Evolutionary conservation across 2,329 filamentous ascomycete genomes (phyloP), one percentile per base, ranked within the genome.

Genomic region (Verticillium zaregamsianum): DNA sequence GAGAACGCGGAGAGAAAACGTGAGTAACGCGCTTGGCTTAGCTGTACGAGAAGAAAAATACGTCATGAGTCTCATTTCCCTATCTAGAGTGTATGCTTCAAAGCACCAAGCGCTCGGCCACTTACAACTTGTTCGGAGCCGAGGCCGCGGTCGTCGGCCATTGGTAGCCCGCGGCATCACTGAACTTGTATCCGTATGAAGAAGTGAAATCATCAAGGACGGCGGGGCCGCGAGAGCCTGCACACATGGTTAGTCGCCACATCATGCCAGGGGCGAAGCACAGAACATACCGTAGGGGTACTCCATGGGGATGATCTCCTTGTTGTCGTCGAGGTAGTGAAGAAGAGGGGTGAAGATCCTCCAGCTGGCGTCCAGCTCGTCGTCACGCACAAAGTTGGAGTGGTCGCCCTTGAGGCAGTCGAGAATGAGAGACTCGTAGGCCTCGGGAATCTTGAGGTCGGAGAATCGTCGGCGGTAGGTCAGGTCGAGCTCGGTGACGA

Each of bases 261-360:
- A 31, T 25, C 11, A 17, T 20, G 6, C 14, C 25, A 4, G 33
- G 11, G 17, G 14, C 7, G 12, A 14, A 55, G 14, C 8, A 25
- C 35, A 32, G 4, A 54, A 77, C 90, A 81, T 80, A 97, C 95
- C 95, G 75, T 99, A 99, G 68, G 96, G 94, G 80, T 99, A 99
- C 74, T 97, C 94, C 95, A 99, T 99, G 31, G 95, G 95, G 64
- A 97, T 91, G 68, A 99, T 98, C 80, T 99, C 95, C 85, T 97
- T 97, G 85, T 98, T 97, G 75, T 97, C 93, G 68, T 99, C 96
- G 14, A 99, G 87, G 80, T 99, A 99, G 83, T 99, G 94, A 66
- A 99, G 85, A 40, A 99, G 89, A 68, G 95, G 95, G 2, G 93
- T 96, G 80, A 99, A 99, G 78, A 99, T 96, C 77, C 93, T 92